Percentiles rank a stretch among this genome's conserved stretches.
These are phyloP conservation scores for Melampsora americana DNA, from an alignment of 1,284 basidiomycete genomes.

Conservation along the genomic window DNA sequence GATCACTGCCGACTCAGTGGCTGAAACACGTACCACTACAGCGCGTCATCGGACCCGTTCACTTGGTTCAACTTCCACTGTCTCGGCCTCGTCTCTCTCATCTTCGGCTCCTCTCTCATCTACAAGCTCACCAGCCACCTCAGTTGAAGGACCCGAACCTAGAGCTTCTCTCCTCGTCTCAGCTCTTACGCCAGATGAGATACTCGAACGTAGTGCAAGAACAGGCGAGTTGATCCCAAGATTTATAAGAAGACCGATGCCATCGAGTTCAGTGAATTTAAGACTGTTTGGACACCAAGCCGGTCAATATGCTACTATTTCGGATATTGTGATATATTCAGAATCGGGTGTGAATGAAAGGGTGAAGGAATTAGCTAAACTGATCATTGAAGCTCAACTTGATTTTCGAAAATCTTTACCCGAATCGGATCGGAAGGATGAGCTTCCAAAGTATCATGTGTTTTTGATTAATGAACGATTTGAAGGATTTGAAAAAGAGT, in stretches of 20 bases:
- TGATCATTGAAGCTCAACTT: conserved; percentile 54
- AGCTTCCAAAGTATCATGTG: conserved; percentile 70
- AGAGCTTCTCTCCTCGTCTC: conserved; percentile 41
- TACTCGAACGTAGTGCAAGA: conserved; percentile 39
- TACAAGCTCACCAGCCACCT: conserved; percentile 28
- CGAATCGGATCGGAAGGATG: conserved; percentile 52
- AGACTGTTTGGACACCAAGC: conserved; percentile 54
- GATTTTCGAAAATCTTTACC: conserved; percentile 50
- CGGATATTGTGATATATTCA: conserved; percentile 82
- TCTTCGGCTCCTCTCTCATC: conserved; percentile 9
- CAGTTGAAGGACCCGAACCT: conserved; percentile 43
- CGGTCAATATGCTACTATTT: conserved; percentile 79
- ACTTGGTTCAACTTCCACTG: conserved; percentile 8
- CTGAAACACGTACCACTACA: conserved; percentile 37
- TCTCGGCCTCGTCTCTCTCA: background rate
- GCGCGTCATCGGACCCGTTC: conserved; percentile 44
- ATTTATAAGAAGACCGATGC: conserved; percentile 24
- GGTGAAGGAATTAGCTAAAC: conserved; percentile 53
- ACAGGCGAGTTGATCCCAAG: conserved; percentile 11
- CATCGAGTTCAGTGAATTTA: conserved; percentile 48
- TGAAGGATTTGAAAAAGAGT: conserved; percentile 58
- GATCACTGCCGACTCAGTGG: conserved; percentile 23
- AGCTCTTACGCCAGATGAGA: conserved; percentile 40
- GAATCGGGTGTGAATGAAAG: conserved; percentile 62
- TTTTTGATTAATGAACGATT: conserved; percentile 71